These are phyloP conservation scores for Nemania sp. DNA, from an alignment of 2,329 filamentous ascomycete species.

Conservation along the genomic window DNA sequence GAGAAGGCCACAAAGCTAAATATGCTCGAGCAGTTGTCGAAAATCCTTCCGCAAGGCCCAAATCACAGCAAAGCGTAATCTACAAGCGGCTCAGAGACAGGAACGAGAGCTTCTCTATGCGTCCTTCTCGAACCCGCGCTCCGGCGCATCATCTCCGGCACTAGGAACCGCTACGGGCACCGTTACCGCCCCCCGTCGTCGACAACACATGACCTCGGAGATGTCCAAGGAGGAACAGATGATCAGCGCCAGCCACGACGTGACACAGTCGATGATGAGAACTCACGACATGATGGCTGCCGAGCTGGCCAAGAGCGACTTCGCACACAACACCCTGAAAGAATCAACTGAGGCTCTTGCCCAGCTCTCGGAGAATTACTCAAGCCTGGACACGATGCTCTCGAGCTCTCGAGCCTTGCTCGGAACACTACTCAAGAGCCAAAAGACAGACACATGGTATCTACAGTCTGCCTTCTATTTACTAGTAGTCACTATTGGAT, in stretches of 20 bases:
- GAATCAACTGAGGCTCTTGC: conserved; percentile 86
- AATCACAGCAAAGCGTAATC: conserved; percentile 79
- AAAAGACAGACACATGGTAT: conserved; percentile 99
- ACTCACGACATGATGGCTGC: conserved; percentile 88
- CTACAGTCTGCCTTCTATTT: conserved; percentile 90
- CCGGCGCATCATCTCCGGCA: conserved; percentile 53
- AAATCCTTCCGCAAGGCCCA: conserved; percentile 84
- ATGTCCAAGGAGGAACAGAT: conserved; percentile 72
- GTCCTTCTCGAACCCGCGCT: conserved; percentile 64
- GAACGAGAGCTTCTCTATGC: conserved; percentile 82
- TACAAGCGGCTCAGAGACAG: conserved; percentile 77
- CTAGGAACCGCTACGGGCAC: conserved; percentile 42
- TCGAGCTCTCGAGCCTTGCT: conserved; percentile 80
- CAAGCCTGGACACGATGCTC: conserved; percentile 80
- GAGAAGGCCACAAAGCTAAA: conserved; percentile 8
- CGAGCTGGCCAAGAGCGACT: conserved; percentile 87
- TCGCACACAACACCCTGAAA: conserved; percentile 88
- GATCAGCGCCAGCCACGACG: conserved; percentile 81
- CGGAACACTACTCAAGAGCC: conserved; percentile 81
- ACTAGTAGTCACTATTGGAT: conserved; percentile 79
- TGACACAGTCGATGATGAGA: conserved; percentile 84
- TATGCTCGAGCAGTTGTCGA: conserved; percentile 59
- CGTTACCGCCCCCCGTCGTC: conserved; percentile 49
- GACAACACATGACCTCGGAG: conserved; percentile 52
- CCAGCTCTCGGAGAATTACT: conserved; percentile 84